Evolutionary conservation across 352 stramenopile genomes (phyloP).

Genomic region (Paralagenidium karlingii): DNA sequence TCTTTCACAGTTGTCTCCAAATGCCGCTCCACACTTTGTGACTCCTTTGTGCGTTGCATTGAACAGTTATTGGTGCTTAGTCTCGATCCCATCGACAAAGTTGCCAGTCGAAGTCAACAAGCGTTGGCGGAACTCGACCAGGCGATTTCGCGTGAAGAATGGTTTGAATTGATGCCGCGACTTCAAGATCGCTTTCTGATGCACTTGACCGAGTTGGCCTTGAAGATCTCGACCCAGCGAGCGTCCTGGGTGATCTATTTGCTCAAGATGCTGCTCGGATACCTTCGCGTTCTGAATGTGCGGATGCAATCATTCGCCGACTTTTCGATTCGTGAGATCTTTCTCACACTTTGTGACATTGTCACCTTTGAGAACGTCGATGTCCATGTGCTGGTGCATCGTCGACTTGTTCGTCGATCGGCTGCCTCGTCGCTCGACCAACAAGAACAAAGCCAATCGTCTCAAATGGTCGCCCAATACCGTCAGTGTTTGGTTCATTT

Average conservation of each 20-base stretch:
- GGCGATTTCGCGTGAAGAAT: conserved; percentile 25
- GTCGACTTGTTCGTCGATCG: no score
- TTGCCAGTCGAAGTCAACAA: conserved; percentile 8
- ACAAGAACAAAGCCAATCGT: background rate
- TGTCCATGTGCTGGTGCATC: conserved; percentile 55
- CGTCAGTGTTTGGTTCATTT: conserved; percentile 66
- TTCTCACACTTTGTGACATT: conserved; percentile 28
- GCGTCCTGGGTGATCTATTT: conserved; percentile 38
- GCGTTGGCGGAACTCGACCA: conserved; percentile 7
- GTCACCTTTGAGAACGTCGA: conserved; percentile 55
- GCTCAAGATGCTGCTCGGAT: conserved; percentile 59
- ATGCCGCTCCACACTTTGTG: conserved; percentile 27
- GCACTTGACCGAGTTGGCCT: conserved; percentile 48
- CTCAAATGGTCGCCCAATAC: conserved; percentile 51
- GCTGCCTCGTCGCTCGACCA: background rate
- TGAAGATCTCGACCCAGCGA: conserved; percentile 46
- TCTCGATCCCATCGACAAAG: conserved; percentile 25
- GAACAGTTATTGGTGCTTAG: conserved; percentile 66
- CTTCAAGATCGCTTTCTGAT: conserved; percentile 57
- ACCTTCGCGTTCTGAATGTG: conserved; percentile 31
- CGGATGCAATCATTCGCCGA: conserved; percentile 34
- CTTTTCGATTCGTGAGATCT: conserved; percentile 27
- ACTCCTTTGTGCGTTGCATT: conserved; percentile 61
- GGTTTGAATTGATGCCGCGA: conserved; percentile 37
- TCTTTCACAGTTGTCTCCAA: conserved; percentile 38